phyloP scores from a whole-genome alignment of 176 grass and related monocot species.

The Oryza rufipogon region DNA sequence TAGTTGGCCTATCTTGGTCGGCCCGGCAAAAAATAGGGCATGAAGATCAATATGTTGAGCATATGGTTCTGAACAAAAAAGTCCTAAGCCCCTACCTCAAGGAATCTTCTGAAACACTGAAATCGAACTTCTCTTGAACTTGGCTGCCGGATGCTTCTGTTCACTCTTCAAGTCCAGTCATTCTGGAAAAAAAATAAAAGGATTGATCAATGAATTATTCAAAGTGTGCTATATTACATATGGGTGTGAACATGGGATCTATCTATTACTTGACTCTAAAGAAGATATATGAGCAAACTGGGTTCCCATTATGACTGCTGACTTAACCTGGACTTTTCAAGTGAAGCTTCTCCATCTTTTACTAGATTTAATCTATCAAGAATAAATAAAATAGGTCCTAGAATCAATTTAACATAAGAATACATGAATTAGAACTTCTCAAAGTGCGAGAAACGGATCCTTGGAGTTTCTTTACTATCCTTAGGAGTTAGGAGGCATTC shows the following conservation, averaged over 20 bases:
- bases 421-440: not conserved
- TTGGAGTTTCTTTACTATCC: not conserved
- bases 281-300: conserved; percentile 80
- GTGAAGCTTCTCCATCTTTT: conserved; percentile 60
- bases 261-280: conserved; percentile 64
- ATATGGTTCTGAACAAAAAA: not conserved
- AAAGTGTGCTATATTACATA: conserved; percentile 4
- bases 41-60: not conserved
- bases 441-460: not conserved
- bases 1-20: too few species aligned
- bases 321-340: conserved; percentile 74
- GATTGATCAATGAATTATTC: conserved; percentile 7
- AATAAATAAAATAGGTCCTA: not conserved
- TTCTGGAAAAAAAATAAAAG: conserved; percentile 60
- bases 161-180: conserved; percentile 83
- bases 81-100: conserved; percentile 40
- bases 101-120: too few species aligned
- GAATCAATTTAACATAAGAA: conserved; percentile 9
- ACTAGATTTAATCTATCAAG: conserved; percentile 45
- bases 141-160: conserved; percentile 63
- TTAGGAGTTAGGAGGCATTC: not conserved
- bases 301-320: conserved; percentile 75
- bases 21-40: not conserved
- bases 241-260: conserved; percentile 3
- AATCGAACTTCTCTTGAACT: conserved; percentile 54